Conservation (phyloP, 495 filamentous ascomycete genomes). For the Hyaloscypha hepaticicola region DNA sequence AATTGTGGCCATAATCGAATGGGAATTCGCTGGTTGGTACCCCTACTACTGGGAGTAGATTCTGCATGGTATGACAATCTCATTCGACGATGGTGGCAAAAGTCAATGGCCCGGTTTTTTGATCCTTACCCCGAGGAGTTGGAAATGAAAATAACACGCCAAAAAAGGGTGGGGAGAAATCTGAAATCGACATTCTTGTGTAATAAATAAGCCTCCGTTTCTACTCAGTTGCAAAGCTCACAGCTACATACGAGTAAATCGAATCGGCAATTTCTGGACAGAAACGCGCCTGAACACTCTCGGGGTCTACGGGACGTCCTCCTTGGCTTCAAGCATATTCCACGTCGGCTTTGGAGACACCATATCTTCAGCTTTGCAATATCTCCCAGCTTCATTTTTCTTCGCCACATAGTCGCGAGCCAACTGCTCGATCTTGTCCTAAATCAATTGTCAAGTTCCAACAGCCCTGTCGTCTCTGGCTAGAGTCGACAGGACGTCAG, state of each 20-base stretch:
- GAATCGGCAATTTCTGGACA: too few relatives aligned
- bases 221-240: too few relatives aligned
- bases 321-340: conserved; percentile 1
- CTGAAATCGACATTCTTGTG: too few relatives aligned
- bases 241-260: too few relatives aligned
- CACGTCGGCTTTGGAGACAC: neutral
- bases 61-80: conserved; percentile 49
- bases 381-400: conserved; percentile 5
- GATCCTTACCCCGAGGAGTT: conserved; percentile 45
- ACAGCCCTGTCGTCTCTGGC: neutral
- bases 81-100: conserved; percentile 43
- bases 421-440: neutral
- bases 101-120: conserved; percentile 48
- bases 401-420: neutral
- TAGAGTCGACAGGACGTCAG: too few relatives aligned
- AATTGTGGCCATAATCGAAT: conserved; percentile 50
- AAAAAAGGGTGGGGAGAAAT: conserved; percentile 28
- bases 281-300: too few relatives aligned
- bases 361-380: conserved; percentile 2
- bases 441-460: neutral
- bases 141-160: conserved; percentile 47
- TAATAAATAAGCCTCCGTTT: too few relatives aligned
- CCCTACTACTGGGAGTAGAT: conserved; percentile 55
- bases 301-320: neutral
- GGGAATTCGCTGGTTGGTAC: conserved; percentile 54